Evolutionary conservation across 1,284 basidiomycete species (phyloP).

Genomic region (Mrakiaceae sp.): DNA sequence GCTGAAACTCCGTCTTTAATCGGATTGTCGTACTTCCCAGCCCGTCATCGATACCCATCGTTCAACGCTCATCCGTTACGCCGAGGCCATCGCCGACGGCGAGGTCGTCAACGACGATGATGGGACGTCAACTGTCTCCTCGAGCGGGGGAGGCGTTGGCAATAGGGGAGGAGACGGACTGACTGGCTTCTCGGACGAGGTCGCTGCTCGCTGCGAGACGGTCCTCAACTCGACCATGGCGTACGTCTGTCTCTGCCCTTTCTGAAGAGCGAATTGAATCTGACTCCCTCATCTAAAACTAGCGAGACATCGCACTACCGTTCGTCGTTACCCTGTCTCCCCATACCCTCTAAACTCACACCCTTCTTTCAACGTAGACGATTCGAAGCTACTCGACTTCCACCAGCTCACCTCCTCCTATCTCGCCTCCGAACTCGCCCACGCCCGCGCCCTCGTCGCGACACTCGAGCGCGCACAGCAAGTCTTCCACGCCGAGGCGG

Average conservation of each 20-base stretch:
- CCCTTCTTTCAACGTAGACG: constrained; percentile 27
- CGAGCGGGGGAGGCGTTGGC: background rate
- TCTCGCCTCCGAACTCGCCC: constrained; percentile 57
- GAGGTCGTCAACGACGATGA: constrained; percentile 28
- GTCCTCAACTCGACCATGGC: constrained; percentile 77
- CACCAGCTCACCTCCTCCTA: constrained; percentile 48
- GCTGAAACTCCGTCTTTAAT: too few relatives aligned
- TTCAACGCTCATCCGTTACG: constrained; percentile 53
- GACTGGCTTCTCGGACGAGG: constrained; percentile 31
- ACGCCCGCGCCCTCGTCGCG: background rate
- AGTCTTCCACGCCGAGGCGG: background rate
- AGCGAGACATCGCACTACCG: constrained; percentile 9
- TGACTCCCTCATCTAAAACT: too few relatives aligned
- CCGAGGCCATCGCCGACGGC: constrained; percentile 38
- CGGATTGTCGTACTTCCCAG: constrained; percentile 29
- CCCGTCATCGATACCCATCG: constrained; percentile 58
- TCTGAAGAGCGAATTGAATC: background rate
- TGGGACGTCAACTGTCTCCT: too few relatives aligned
- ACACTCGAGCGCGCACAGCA: background rate
- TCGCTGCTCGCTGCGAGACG: constrained; percentile 67
- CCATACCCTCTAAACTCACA: too few relatives aligned
- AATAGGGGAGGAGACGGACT: background rate
- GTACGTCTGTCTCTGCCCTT: constrained; percentile 63
- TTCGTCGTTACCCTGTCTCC: background rate
- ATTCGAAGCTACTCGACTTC: constrained; percentile 61